A percentile compares a stretch with the other conserved stretches of the same genome.
Evolutionary conservation across 1,284 basidiomycete species (phyloP).

Genomic region (Sparassis latifolia): DNA sequence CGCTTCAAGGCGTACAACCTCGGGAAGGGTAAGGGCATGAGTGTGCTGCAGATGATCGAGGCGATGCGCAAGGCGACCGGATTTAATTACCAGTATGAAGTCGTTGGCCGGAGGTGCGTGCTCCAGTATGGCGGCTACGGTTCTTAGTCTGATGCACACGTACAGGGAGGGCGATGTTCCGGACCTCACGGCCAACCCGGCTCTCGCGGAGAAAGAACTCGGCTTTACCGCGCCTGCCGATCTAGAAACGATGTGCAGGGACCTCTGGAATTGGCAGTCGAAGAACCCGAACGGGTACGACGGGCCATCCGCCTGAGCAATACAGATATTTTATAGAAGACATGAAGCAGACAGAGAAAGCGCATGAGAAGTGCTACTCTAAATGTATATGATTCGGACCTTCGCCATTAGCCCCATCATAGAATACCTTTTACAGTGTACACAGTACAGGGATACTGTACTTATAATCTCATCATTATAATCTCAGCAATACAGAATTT

Average conservation of each 20-base stretch:
- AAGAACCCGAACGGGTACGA: slow-evolving; percentile 76
- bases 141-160: not conserved
- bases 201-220: slow-evolving; percentile 89
- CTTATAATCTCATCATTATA: too few species aligned
- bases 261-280: slow-evolving; percentile 92
- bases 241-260: slow-evolving; percentile 86
- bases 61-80: slow-evolving; percentile 94
- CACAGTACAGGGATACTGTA: too few species aligned
- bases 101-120: slow-evolving; percentile 81
- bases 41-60: slow-evolving; percentile 90
- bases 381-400: too few species aligned
- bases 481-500: too few species aligned
- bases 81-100: slow-evolving; percentile 83
- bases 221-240: slow-evolving; percentile 84
- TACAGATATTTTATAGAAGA: not conserved
- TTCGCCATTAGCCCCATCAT: too few species aligned
- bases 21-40: slow-evolving; percentile 89
- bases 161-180: slow-evolving; percentile 92
- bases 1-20: slow-evolving; percentile 95
- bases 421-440: too few species aligned
- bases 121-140: not conserved
- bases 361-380: too few species aligned
- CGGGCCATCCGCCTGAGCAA: not conserved
- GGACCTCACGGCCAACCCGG: slow-evolving; percentile 92
- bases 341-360: not conserved